Conservation (phyloP, 2,329 filamentous ascomycete species). For the Paecilomyces variotii region DNA sequence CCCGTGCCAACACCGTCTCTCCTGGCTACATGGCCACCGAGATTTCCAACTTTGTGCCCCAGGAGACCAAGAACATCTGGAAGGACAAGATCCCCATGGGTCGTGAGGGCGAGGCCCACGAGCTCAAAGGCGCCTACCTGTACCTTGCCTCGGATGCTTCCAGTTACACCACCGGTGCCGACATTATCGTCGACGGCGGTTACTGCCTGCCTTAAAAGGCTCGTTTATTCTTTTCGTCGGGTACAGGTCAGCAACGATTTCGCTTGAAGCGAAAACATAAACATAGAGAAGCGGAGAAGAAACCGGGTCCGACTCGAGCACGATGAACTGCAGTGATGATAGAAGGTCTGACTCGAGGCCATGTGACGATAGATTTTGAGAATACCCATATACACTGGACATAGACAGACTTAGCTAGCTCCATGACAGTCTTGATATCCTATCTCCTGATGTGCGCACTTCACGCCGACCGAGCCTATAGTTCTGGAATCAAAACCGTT, state of each 20-base stretch:
- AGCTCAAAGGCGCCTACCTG: slow-evolving; percentile 63
- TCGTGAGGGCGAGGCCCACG: slow-evolving; percentile 61
- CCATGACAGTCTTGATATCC: not conserved
- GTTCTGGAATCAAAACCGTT: not conserved
- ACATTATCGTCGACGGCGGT: slow-evolving; percentile 43
- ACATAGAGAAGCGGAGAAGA: not conserved
- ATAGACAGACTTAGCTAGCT: not conserved
- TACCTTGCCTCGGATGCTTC: slow-evolving; percentile 41
- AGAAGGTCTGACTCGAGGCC: not conserved
- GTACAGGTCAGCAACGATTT: not conserved
- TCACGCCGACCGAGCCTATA: not conserved
- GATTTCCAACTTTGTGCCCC: slow-evolving; percentile 56
- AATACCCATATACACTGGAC: not conserved
- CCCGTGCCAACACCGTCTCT: slow-evolving; percentile 62
- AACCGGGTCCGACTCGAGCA: not conserved
- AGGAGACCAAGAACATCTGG: slow-evolving; percentile 65
- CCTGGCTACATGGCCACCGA: slow-evolving; percentile 72
- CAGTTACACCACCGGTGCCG: slow-evolving; percentile 42
- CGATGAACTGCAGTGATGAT: not conserved
- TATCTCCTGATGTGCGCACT: not conserved
- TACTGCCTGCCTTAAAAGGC: slow-evolving; percentile 18
- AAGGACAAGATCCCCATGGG: slow-evolving; percentile 74
- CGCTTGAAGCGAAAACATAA: not conserved
- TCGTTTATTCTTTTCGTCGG: not conserved
- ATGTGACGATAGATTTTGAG: not conserved